Evolutionary conservation across 2,329 filamentous ascomycete species (phyloP).

Genomic region (Bipolaris bicolor): DNA sequence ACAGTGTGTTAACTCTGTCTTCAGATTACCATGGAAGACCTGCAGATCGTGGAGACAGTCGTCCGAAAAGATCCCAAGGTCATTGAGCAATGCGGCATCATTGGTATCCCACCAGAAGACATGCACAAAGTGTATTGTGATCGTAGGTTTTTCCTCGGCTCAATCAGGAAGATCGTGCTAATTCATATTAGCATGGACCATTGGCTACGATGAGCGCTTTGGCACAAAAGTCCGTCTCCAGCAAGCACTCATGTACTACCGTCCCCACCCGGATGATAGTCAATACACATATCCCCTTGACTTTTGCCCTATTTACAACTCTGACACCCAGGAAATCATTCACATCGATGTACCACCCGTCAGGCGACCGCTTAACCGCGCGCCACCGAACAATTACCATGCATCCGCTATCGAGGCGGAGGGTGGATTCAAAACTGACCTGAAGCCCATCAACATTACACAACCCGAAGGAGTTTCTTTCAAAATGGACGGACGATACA

Average conservation of each 20-base stretch:
- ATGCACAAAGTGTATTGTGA: conserved; percentile 98
- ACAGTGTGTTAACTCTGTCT: conserved; percentile 4
- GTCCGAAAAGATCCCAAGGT: conserved; percentile 80
- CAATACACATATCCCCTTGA: conserved; percentile 92
- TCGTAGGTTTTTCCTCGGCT: conserved; percentile 58
- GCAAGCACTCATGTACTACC: conserved; percentile 95
- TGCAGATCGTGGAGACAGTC: conserved; percentile 78
- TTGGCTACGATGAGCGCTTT: conserved; percentile 90
- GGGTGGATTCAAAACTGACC: conserved; percentile 75
- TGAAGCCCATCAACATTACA: conserved; percentile 87
- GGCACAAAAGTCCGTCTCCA: conserved; percentile 80
- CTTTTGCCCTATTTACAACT: conserved; percentile 91
- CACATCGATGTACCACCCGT: conserved; percentile 83
- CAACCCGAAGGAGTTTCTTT: conserved; percentile 91
- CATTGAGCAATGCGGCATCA: conserved; percentile 85
- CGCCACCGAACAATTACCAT: conserved; percentile 79
- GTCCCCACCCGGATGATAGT: conserved; percentile 81
- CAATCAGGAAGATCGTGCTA: conserved; percentile 8
- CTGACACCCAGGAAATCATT: conserved; percentile 77
- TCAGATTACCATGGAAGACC: conserved; percentile 88
- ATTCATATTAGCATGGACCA: conserved; percentile 74
- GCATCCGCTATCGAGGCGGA: conserved; percentile 72
- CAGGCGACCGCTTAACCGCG: conserved; percentile 74
- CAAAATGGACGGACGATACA: conserved; percentile 71
- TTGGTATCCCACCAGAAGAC: conserved; percentile 79